A percentile compares a stretch with the other conserved stretches of the same genome.
These are phyloP conservation scores for Metschnikowia amazonensis DNA, from an alignment of 805 yeast genomes.

Conservation along the genomic window DNA sequence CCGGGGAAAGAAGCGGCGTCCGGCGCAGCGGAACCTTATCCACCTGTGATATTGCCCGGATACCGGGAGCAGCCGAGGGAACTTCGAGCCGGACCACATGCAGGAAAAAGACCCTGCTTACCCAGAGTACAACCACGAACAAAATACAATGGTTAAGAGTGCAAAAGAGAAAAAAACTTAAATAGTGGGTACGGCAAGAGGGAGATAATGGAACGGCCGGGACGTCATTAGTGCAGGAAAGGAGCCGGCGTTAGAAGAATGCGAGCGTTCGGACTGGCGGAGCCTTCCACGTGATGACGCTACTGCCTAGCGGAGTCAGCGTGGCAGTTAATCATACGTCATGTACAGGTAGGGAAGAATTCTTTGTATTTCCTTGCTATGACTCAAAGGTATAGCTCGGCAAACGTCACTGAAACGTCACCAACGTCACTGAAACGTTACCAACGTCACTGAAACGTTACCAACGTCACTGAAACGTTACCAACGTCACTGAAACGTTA, in stretches of 20 bases:
- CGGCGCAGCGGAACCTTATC: constrained; percentile 11
- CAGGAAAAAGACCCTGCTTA: background rate
- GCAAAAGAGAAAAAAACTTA: background rate
- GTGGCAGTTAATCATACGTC: background rate
- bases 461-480: no score
- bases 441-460: no score
- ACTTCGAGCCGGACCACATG: background rate
- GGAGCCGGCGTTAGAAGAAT: background rate
- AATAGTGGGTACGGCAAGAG: background rate
- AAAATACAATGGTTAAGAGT: background rate
- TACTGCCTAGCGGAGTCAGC: background rate
- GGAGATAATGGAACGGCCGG: background rate
- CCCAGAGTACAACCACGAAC: background rate
- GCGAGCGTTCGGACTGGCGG: constrained; percentile 4
- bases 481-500: no score
- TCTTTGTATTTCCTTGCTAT: background rate
- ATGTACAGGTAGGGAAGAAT: background rate
- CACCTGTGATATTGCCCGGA: constrained; percentile 2
- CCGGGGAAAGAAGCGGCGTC: background rate
- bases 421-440: no score
- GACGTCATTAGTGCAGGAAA: background rate
- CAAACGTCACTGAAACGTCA: no score
- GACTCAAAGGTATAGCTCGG: no score
- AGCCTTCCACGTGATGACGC: background rate
- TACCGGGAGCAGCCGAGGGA: constrained; percentile 1